These are phyloP conservation scores for Capronia americana DNA, from an alignment of 2,329 filamentous ascomycete species.

Conservation along the genomic window DNA sequence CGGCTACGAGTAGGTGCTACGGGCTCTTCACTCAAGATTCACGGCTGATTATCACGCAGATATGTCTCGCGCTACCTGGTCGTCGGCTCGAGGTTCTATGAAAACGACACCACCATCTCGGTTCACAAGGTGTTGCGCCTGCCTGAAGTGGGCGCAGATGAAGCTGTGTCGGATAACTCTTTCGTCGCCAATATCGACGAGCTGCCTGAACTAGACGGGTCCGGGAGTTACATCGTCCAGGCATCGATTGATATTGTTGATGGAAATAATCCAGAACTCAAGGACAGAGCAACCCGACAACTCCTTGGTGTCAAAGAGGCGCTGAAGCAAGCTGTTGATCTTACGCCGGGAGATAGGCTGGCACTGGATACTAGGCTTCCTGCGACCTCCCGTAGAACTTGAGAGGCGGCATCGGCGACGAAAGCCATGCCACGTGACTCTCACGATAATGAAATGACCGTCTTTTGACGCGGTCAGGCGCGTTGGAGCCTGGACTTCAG, in stretches of 20 bases:
- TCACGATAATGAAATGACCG: conserved; percentile 2
- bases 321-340: conserved; percentile 62
- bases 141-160: conserved; percentile 45
- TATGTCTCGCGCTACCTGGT: conserved; percentile 64
- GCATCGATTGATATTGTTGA: conserved; percentile 62
- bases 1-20: conserved; percentile 58
- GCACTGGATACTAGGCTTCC: conserved; percentile 65
- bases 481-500: conserved; percentile 4
- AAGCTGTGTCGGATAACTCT: conserved; percentile 43
- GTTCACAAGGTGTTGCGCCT: conserved; percentile 62
- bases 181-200: conserved; percentile 46
- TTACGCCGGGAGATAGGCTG: conserved; percentile 64
- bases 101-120: conserved; percentile 63
- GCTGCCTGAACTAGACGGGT: conserved; percentile 61
- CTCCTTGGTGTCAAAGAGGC: conserved; percentile 61
- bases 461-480: conserved; percentile 18
- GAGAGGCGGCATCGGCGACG: neutral
- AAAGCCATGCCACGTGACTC: neutral
- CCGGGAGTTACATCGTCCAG: conserved; percentile 64
- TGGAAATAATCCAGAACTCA: conserved; percentile 59
- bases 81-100: conserved; percentile 64
- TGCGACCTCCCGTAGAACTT: conserved; percentile 29
- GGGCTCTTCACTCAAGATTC: neutral
- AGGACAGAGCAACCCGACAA: conserved; percentile 62
- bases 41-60: conserved; percentile 45